These are phyloP conservation scores for Diaporthe sp. DNA, from an alignment of 2,329 filamentous ascomycete genomes.

Conservation along the genomic window DNA sequence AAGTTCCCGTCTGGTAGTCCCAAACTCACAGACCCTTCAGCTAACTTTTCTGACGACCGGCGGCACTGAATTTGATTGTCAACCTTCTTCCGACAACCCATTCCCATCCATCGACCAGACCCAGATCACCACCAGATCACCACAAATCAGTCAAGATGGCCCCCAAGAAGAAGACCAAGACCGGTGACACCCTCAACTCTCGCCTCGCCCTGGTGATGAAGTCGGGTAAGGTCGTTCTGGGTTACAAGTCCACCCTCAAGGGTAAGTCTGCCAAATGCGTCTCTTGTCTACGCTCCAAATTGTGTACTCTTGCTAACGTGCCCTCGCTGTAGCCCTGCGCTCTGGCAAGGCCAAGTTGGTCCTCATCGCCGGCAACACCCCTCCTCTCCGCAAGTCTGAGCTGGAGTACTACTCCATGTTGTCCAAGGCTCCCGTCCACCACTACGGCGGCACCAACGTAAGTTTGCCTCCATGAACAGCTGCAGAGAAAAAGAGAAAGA, in stretches of 20 bases:
- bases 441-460: constrained; percentile 99
- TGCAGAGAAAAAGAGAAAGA: not conserved
- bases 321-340: constrained; percentile 83
- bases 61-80: not conserved
- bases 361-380: constrained; percentile 91
- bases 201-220: constrained; percentile 75
- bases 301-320: constrained; percentile 49
- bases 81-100: constrained; percentile 32
- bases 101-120: constrained; percentile 40
- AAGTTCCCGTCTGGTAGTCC: constrained; percentile 21
- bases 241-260: constrained; percentile 82
- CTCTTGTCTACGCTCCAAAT: not conserved
- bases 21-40: not conserved
- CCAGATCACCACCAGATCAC: constrained; percentile 40
- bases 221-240: constrained; percentile 84
- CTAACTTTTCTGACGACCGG: constrained; percentile 15
- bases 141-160: constrained; percentile 71
- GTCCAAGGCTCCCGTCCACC: constrained; percentile 94
- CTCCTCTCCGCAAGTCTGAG: constrained; percentile 97
- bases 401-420: constrained; percentile 96
- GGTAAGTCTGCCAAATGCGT: constrained; percentile 39
- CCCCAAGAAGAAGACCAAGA: constrained; percentile 84
- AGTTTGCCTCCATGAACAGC: constrained; percentile 61
- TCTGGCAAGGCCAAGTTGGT: constrained; percentile 99
- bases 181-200: constrained; percentile 79